Evolutionary conservation across 352 stramenopile species (phyloP), one percentile per base, ranked within the genome.

Genomic region (Thalassiosira ordinaria): DNA sequence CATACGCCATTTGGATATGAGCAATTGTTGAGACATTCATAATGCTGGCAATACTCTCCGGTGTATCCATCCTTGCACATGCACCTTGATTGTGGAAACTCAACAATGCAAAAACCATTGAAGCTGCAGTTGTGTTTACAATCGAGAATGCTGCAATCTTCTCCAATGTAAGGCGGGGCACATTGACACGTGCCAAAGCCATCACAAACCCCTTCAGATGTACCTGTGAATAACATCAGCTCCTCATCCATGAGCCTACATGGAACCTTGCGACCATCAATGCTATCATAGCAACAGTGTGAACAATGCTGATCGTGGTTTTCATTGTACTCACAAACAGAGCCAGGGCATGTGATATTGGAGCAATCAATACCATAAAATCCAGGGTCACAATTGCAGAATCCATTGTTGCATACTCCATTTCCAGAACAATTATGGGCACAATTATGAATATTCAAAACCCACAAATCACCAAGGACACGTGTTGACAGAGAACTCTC

Each of bases 321-420:
- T 26, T 97, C 91, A 69, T 98, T 91, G 82, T 98, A 98, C 26
- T 90, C 82, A 73, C 97, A 99, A 29, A 95, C 98, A 37, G 95
- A 96, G 0, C 97, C 97, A 0, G 97, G 96, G 71, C 97, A 99
- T 5, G 95, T 96, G 18, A 91, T 93, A 77, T 99, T 99, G 8
- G 94, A 98, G 81, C 97, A 99, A 80, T 99, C 97, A 1, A 95
- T 73, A n/a, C 97, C 97, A 74, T 98, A 98, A 80, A 97, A 99
- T 13, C 97, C 97, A 59, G 96, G 93, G 69, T 97, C 68, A 77
- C 96, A 98, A n/a, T 80, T 63, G 63, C 96, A 98, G 61, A 95
- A 97, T 6, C 97, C 97, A 70, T 94, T 96, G 31, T 88, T 88
- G 80, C 97, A 99, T 0, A 93, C 78, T 18, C 97, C 97, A 60